Percentiles rank a stretch among this genome's conserved stretches.
phyloP scores from a whole-genome alignment of 345 rosid species.

The Lepidium africanum region DNA sequence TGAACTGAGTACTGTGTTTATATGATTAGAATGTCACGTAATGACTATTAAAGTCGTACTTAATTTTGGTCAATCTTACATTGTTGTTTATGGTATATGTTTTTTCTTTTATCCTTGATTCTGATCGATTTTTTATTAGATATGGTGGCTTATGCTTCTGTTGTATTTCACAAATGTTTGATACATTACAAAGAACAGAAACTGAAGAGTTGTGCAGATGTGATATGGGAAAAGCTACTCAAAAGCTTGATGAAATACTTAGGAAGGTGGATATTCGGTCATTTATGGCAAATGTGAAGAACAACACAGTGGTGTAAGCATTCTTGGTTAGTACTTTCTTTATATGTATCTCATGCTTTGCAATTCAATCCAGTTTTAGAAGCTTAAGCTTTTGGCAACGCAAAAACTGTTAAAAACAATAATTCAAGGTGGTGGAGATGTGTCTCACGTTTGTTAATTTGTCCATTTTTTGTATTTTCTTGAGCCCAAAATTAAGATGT shows the following conservation, averaged over 20 bases:
- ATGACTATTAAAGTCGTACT: too few relatives aligned
- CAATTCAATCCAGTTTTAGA: slow-evolving; percentile 98
- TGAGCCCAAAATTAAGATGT: slow-evolving; percentile 4
- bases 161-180: slow-evolving; percentile 47
- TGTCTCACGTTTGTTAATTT: neutral
- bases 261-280: slow-evolving; percentile 53
- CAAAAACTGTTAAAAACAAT: slow-evolving; percentile 93
- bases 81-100: slow-evolving; percentile 56
- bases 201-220: slow-evolving; percentile 25
- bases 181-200: slow-evolving; percentile 40
- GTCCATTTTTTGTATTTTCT: slow-evolving; percentile 4
- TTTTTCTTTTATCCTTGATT: neutral
- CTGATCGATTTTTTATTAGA: neutral
- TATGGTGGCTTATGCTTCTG: slow-evolving; percentile 14
- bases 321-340: neutral
- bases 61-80: neutral
- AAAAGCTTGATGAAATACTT: slow-evolving; percentile 52
- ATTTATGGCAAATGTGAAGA: slow-evolving; percentile 45
- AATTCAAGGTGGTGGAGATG: slow-evolving; percentile 68
- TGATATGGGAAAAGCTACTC: slow-evolving; percentile 41
- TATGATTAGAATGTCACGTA: too few relatives aligned
- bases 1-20: too few relatives aligned
- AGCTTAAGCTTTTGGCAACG: slow-evolving; percentile 99
- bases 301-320: slow-evolving; percentile 47
- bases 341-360: neutral